Conservation (phyloP, 2,329 filamentous ascomycete species). For the Fusarium protoensiforme region DNA sequence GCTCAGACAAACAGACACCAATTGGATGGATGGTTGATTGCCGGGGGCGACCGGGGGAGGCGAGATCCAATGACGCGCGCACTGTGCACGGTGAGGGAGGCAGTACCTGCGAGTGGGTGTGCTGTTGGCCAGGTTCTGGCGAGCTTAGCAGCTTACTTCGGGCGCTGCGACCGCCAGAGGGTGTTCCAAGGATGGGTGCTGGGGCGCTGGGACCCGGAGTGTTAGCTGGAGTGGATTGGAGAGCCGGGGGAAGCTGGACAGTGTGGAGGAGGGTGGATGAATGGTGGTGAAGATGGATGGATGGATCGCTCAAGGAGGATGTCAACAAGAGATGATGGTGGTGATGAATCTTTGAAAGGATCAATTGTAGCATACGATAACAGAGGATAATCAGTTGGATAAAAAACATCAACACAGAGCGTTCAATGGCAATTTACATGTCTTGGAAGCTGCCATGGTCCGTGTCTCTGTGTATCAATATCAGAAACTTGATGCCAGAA, state of each 20-base stretch:
- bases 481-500: not conserved
- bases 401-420: not conserved
- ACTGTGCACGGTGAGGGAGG: constrained; percentile 26
- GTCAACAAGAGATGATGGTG: constrained; percentile 18
- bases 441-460: not conserved
- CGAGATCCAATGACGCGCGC: constrained; percentile 37
- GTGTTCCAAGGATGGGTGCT: constrained; percentile 11
- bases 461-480: not conserved
- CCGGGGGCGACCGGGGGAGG: constrained; percentile 34
- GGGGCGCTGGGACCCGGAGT: constrained; percentile 20
- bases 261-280: constrained; percentile 31
- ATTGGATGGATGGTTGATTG: constrained; percentile 37
- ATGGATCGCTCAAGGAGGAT: constrained; percentile 17
- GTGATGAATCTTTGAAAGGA: constrained; percentile 13
- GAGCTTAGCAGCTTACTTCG: constrained; percentile 22
- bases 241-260: constrained; percentile 25
- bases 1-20: constrained; percentile 24
- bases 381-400: not conserved
- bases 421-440: not conserved
- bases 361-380: constrained; percentile 9
- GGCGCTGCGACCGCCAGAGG: constrained; percentile 31
- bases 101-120: constrained; percentile 15
- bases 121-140: constrained; percentile 12
- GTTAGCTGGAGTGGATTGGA: constrained; percentile 25
- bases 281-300: constrained; percentile 37